Base-by-base conservation (phyloP, 1,284 basidiomycete genomes). In the Ceratobasidium sp. region DNA sequence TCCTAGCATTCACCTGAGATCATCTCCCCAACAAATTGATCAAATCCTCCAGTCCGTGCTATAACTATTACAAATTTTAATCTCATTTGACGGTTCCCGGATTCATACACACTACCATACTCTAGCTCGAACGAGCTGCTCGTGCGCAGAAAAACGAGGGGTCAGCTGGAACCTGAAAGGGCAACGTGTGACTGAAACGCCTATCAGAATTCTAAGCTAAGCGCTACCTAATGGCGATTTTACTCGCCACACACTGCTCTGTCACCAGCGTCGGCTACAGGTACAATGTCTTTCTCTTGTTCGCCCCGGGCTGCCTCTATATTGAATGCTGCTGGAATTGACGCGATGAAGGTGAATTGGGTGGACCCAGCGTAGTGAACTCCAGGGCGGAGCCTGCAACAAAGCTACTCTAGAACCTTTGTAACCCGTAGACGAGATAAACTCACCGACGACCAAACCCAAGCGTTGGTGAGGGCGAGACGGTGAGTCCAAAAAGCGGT, bases 401-500 rank as follows among this genome's bases (percentile, higher is more conserved):
- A 34, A 34, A 34, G 8, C 34, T 34, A 34, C 34, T 34, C 8
- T 2, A 34, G 34, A 8, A 34, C 34, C 34, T 8, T 34, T 34
- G 2, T 8, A 34, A 34, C 34, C 8, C 34, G 34, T 34, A 8
- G 4, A 34, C 34, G 34, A 34, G 34, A 2, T 46, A 14, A n/a
- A 49, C 39, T 9, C n/a, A 68, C 81, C 84, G 80, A 22, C 82
- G 80, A 37, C 85, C 85, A 66, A 82, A 81, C 2, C 84, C 85
- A 69, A 85, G 85, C 22, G 83, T 79, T 8, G 84, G 81, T 49
- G 83, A 79, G 1, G 81, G 79, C 22, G 62, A 65, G 0, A 80
- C 80, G 5, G 69, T 72, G 14, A 82, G 80, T 68, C 69, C 31
- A 75, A 51, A 54, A 78, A 79, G 24, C 78, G 72, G 24, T 76